These are phyloP conservation scores for Ilyonectria robusta DNA, from an alignment of 2,329 filamentous ascomycete genomes.

Conservation along the genomic window DNA sequence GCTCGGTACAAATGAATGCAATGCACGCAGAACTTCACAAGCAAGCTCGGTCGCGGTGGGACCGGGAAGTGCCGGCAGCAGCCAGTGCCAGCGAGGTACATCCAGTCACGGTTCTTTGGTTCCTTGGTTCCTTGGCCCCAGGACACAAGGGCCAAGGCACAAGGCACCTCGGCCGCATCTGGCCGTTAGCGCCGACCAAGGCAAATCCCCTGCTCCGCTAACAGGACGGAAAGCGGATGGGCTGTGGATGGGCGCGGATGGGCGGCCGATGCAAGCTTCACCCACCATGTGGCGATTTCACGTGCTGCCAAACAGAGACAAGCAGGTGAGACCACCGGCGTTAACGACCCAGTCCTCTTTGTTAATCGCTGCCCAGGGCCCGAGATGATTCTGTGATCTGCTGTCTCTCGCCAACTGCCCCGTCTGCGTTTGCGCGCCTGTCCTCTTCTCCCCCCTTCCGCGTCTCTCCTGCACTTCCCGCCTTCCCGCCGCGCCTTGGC, in stretches of 20 bases:
- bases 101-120: no score
- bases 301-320: constrained; percentile 46
- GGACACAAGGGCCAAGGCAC: constrained; percentile 14
- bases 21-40: no score
- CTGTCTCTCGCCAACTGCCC: constrained; percentile 38
- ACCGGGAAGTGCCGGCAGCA: constrained; percentile 37
- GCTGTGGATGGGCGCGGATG: background rate
- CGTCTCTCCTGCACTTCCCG: constrained; percentile 23
- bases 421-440: constrained; percentile 21
- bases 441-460: constrained; percentile 33
- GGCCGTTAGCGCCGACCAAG: constrained; percentile 34
- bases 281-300: constrained; percentile 49
- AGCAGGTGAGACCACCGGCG: constrained; percentile 46
- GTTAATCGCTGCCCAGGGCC: constrained; percentile 35
- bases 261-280: constrained; percentile 36
- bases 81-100: background rate
- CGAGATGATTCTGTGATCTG: constrained; percentile 42
- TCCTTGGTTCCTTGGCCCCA: background rate
- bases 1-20: no score
- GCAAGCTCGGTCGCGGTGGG: constrained; percentile 13
- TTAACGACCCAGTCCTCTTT: constrained; percentile 41
- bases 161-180: constrained; percentile 34
- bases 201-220: constrained; percentile 20
- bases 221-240: constrained; percentile 4
- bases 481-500: constrained; percentile 29